Conservation (phyloP, 2,329 filamentous ascomycete genomes). For the Zymoseptoria ardabiliae region DNA sequence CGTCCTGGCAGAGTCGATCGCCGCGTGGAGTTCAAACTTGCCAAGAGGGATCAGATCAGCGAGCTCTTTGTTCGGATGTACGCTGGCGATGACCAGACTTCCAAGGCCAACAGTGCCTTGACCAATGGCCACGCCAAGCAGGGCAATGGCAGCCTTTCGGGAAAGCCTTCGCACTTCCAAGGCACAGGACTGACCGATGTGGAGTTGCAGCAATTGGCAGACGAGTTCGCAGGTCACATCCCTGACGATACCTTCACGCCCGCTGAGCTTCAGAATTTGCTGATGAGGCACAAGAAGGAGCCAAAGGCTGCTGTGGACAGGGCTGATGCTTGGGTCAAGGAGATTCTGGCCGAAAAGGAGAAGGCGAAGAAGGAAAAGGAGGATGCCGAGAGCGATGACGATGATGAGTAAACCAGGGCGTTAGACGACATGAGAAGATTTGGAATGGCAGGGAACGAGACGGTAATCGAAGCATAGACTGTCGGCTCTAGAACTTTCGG, state of each 20-base stretch:
- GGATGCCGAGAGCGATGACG: slow-evolving; percentile 5
- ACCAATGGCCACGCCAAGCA: slow-evolving; percentile 2
- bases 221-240: slow-evolving; percentile 39
- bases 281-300: slow-evolving; percentile 45
- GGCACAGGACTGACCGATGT: slow-evolving; percentile 8
- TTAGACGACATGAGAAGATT: too few relatives aligned
- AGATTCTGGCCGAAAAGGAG: slow-evolving; percentile 24
- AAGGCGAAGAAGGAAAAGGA: slow-evolving; percentile 11
- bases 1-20: slow-evolving; percentile 65
- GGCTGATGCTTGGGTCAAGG: slow-evolving; percentile 37
- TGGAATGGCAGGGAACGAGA: too few relatives aligned
- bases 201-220: slow-evolving; percentile 36
- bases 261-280: slow-evolving; percentile 47
- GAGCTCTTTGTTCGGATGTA: slow-evolving; percentile 39
- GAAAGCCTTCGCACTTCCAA: slow-evolving; percentile 1
- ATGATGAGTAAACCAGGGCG: slow-evolving; percentile 3
- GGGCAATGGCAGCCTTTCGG: not conserved
- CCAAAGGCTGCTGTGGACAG: slow-evolving; percentile 39
- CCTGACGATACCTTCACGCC: slow-evolving; percentile 44
- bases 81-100: slow-evolving; percentile 17
- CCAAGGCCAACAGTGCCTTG: slow-evolving; percentile 2
- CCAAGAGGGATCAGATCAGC: slow-evolving; percentile 34
- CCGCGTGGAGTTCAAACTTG: slow-evolving; percentile 53
- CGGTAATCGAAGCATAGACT: too few relatives aligned
- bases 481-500: too few relatives aligned